Base-by-base conservation (phyloP, 1,139 yeast species). In the Saccharomyces hybrid region DNA sequence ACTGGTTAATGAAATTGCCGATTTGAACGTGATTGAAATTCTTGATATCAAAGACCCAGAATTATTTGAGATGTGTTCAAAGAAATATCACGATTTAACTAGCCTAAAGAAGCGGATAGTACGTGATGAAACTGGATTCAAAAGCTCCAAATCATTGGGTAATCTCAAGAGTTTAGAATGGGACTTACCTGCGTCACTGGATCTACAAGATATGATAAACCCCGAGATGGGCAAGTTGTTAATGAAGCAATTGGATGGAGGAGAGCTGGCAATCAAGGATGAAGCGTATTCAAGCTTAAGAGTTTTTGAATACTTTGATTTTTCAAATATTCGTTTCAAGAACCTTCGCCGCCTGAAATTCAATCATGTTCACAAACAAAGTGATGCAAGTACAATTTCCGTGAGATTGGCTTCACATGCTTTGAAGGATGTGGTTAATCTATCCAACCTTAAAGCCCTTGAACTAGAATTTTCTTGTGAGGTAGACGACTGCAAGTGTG, bases 391-490 rank as follows among this genome's bases (percentile, higher is more conserved):
- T 55, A 58, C 67, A 4, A 61, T 64, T 3, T 59, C 71, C 25
- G 60, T 72, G 31, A 64, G 68, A 6, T 53, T 72, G 6, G 64
- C 69, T 1, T 49, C 59, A 11, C 56, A 59, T 6, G 64, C 70
- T 50, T 52, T 73, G 5, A 60, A 65, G 2, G 55, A 65, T 3
- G 57, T 64, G 7, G 56, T 78, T 41, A 65, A 77, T 57, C 51
- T 72, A 20, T 38, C 58, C 7, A 34, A 59, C 1, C 48, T 79
- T 6, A 57, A 64, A 47, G 66, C 61, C 3, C 57, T 79, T 26
- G 81, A 78, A 56, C 55, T 79, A 44, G 69, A 67, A 13, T 59
- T 76, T 23, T 79, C 80, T 0, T 79, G 83, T 60, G 78, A 77
- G 57, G 71, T 77, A 56, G 70, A 73, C 38, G 68, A 64, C 0